These are phyloP conservation scores for Bipolaris victoriae DNA, from an alignment of 2,329 filamentous ascomycete genomes.

Conservation along the genomic window DNA sequence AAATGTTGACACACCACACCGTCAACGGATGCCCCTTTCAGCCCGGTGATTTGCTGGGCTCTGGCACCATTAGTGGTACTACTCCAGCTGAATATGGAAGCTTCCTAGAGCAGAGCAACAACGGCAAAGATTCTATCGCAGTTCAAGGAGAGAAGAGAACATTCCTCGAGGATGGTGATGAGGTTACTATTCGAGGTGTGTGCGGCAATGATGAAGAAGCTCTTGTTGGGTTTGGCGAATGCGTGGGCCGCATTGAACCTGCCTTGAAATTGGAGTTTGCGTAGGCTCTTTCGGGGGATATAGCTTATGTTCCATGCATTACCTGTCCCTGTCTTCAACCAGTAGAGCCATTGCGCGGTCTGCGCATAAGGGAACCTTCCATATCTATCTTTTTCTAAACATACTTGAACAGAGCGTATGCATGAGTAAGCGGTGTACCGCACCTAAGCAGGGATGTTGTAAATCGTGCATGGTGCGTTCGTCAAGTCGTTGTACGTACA, in stretches of 20 bases:
- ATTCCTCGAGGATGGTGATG: conserved; percentile 78
- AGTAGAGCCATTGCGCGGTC: too few relatives aligned
- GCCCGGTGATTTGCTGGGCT: conserved; percentile 76
- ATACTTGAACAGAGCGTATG: too few relatives aligned
- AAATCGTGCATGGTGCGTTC: too few relatives aligned
- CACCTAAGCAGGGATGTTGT: too few relatives aligned
- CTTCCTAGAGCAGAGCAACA: conserved; percentile 73
- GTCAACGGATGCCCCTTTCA: conserved; percentile 77
- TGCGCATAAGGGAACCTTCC: too few relatives aligned
- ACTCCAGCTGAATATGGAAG: conserved; percentile 66
- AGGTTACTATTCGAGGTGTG: conserved; percentile 68
- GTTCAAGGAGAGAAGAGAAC: conserved; percentile 69
- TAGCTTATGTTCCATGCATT: not conserved
- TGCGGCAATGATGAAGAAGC: conserved; percentile 67
- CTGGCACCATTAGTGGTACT: conserved; percentile 76
- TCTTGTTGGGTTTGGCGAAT: conserved; percentile 80
- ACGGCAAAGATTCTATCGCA: conserved; percentile 69
- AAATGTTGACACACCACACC: conserved; percentile 82
- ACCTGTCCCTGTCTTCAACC: too few relatives aligned
- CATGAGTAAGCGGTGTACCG: too few relatives aligned
- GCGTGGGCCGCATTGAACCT: conserved; percentile 65
- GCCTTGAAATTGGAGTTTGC: conserved; percentile 35
- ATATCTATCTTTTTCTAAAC: too few relatives aligned
- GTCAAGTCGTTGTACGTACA: too few relatives aligned
- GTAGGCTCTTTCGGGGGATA: not conserved